Evolutionary conservation across 2,329 filamentous ascomycete genomes (phyloP), one percentile per base, ranked within the genome.

Genomic region (Diaporthe aspalathi): DNA sequence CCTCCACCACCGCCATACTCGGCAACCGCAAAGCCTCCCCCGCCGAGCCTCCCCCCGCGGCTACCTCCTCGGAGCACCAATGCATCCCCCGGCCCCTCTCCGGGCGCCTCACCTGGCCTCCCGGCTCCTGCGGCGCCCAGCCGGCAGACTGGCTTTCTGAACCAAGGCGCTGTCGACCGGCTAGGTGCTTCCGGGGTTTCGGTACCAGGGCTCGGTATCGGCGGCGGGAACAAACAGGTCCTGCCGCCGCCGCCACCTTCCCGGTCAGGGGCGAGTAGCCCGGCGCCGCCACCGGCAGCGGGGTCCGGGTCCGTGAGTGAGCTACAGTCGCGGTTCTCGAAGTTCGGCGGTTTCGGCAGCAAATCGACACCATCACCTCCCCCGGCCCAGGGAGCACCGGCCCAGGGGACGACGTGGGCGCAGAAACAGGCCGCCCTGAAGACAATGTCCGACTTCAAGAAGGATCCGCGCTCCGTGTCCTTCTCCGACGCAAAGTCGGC

Each of bases 161-260:
- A 89, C 75, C 83, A 86, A 76, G 88, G 85, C 6, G 91, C 94
- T 6, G 79, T 92, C 69, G 86, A 83, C 71, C 87, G 93, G 52
- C 85, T 98, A 11, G 89, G 91, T 14, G 87, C 90, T 47, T 91
- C 93, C 1, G 94, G 94, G 1, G 86, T 97, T 7, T 93, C 91
- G 0, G 93, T 97, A 0, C 92, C 94, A 0, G 92, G 88, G 0
- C 84, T 97, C 5, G 92, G 92, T 6, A 97, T 97, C 73, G 27
- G 57, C 22, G 52, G 67, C 12, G 54, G 52, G 2, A 56, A 43
- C 4, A 79, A 63, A 38, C 74, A 78, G 32, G 72, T 78, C 49
- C 74, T 62, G 57, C 76, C 74, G 43, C 73, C 74, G 53, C 75
- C 69, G 45, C 74, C 72, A 24, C 74, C 67, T 20, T 68, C 67